phyloP scores from a whole-genome alignment of 805 yeast genomes.

The Cephaloascus albidus region DNA sequence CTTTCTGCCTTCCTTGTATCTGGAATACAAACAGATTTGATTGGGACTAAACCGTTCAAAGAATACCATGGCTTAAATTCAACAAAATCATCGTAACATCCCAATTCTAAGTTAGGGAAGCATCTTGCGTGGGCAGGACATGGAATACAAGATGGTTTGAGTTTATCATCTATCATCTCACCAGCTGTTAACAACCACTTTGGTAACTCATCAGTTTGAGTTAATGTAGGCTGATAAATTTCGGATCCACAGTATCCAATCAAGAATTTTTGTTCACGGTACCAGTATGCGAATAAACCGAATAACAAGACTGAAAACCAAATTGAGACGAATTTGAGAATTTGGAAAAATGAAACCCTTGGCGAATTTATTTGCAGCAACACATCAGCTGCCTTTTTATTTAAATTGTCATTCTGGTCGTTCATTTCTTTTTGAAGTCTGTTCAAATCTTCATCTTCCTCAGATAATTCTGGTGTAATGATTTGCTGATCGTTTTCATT shows the following conservation, averaged over 20 bases:
- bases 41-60: slow-evolving; percentile 48
- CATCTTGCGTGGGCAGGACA: slow-evolving; percentile 85
- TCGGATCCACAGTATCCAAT: slow-evolving; percentile 75
- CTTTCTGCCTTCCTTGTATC: slow-evolving; percentile 67
- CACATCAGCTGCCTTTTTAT: neutral
- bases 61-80: slow-evolving; percentile 43
- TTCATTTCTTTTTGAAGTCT: slow-evolving; percentile 1
- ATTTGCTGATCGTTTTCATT: neutral
- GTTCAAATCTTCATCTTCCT: slow-evolving; percentile 6
- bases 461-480: slow-evolving; percentile 3
- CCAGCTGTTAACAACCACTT: slow-evolving; percentile 28
- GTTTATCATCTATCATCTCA: slow-evolving; percentile 27
- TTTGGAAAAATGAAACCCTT: neutral
- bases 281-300: slow-evolving; percentile 43
- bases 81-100: slow-evolving; percentile 64
- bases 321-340: slow-evolving; percentile 13
- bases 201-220: slow-evolving; percentile 2
- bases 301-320: slow-evolving; percentile 26
- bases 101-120: slow-evolving; percentile 44
- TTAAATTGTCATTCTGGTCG: neutral
- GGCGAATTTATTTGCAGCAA: neutral
- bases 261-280: slow-evolving; percentile 49
- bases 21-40: slow-evolving; percentile 58
- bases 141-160: slow-evolving; percentile 56
- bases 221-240: slow-evolving; percentile 30